Evolutionary conservation across 257 asterid genomes (phyloP), one percentile per base, ranked within the genome.

Genomic region (Handroanthus guayacan): DNA sequence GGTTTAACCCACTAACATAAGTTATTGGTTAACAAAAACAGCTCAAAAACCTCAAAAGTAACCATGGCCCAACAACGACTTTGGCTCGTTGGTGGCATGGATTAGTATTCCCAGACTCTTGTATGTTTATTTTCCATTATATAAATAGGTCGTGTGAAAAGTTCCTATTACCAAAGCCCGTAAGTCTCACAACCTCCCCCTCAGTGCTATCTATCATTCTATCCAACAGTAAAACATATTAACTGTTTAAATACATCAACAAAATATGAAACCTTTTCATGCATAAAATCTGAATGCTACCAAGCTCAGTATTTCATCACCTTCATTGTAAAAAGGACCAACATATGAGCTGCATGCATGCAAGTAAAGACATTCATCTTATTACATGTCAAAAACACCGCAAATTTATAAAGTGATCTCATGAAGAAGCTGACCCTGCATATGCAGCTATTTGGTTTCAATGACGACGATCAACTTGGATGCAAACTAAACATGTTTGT

Each of bases 351-450:
- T 73, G 62, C 16, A 61, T 10, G 25, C 66, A 69, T 72, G 54
- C 76, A 47, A 52, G 69, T 51, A 69, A 74, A 38, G 78, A 78
- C 74, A 67, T 60, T 80, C 76, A 72, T 72, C 45, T 68, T 64
- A 48, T 45, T 68, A 56, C 44, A 60, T 68, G 69, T 43, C 65
- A 47, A 83, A 69, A 72, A 38, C 62, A 73, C 72, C 51, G 67
- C 25, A 50, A 38, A 51, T 25, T 25, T 0, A 58, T 16, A 9
- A 48, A 79, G 45, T 47, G 62, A 71, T 50, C 16, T 61, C 67
- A 64, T 37, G 18, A 75, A 48, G 17, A 68, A 69, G 25, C 52
- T 7, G 71, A 67, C 72, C 75, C 65, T 57, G 64, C 70, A 64
- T 76, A 71, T 82, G 80, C 54, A 20, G 79, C 50, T 38, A 47